phyloP scores from a whole-genome alignment of 768 basidiomycete genomes.

The Calocybe indica region DNA sequence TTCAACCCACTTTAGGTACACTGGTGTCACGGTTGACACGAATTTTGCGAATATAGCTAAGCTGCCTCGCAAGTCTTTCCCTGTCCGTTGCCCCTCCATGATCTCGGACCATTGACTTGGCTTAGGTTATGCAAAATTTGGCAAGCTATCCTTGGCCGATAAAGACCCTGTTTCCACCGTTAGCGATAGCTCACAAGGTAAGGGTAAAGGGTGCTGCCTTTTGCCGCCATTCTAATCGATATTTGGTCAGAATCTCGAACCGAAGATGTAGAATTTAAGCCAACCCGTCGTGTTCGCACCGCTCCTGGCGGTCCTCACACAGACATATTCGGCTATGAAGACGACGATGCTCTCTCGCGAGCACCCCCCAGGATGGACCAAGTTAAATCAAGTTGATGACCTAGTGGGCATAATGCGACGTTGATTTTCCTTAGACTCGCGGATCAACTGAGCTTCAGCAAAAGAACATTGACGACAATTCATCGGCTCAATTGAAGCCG shows the following conservation, averaged over 20 bases:
- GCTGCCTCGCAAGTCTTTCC: slow-evolving; percentile 52
- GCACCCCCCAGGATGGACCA: slow-evolving; percentile 38
- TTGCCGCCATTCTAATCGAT: not conserved
- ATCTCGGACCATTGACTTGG: not conserved
- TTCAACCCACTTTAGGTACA: slow-evolving; percentile 41
- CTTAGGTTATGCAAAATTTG: slow-evolving; percentile 68
- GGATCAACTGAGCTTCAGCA: too few species aligned
- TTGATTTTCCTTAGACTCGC: too few species aligned
- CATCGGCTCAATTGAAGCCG: slow-evolving; percentile 20
- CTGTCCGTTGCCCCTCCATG: not conserved
- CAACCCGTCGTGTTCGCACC: slow-evolving; percentile 51
- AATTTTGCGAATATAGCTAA: slow-evolving; percentile 71
- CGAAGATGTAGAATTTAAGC: slow-evolving; percentile 33
- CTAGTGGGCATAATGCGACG: too few species aligned
- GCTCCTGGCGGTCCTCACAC: slow-evolving; percentile 47
- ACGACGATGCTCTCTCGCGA: slow-evolving; percentile 51
- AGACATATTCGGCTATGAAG: slow-evolving; percentile 42
- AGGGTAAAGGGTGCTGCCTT: not conserved
- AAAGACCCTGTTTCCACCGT: slow-evolving; percentile 9
- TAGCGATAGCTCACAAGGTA: slow-evolving; percentile 3
- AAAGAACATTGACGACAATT: too few species aligned
- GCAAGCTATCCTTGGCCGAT: slow-evolving; percentile 33
- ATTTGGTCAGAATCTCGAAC: slow-evolving; percentile 4
- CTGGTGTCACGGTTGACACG: slow-evolving; percentile 70
- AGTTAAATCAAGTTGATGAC: too few species aligned